phyloP scores from a whole-genome alignment of 2,329 filamentous ascomycete genomes.

The Coleophoma cylindrospora region DNA sequence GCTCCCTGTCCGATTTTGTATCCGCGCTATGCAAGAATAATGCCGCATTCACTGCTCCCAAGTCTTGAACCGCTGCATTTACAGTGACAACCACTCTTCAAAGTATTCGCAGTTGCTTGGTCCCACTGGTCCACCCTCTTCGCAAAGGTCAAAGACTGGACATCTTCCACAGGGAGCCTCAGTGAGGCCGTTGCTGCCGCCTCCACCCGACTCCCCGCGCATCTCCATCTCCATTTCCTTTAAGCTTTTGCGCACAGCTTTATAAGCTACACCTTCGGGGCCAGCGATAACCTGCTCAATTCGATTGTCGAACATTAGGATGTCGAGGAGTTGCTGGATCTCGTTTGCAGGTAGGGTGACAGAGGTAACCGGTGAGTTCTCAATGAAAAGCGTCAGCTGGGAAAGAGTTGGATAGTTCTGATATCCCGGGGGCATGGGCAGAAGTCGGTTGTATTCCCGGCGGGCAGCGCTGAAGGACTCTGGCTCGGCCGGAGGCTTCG shows the following conservation, averaged over 20 bases:
- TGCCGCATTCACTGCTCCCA: too few relatives aligned
- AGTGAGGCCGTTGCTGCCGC: conserved; percentile 47
- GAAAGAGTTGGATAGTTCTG: conserved; percentile 74
- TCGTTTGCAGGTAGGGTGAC: conserved; percentile 68
- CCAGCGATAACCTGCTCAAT: conserved; percentile 55
- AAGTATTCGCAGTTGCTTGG: conserved; percentile 92
- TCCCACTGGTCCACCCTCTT: conserved; percentile 84
- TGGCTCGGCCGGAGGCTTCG: conserved; percentile 7
- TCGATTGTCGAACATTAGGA: conserved; percentile 83
- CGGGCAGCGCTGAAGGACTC: background rate
- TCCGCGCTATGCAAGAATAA: too few relatives aligned
- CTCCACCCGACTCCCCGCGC: conserved; percentile 31
- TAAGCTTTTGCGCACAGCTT: conserved; percentile 23
- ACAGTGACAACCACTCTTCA: conserved; percentile 63
- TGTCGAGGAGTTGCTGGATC: conserved; percentile 79
- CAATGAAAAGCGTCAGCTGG: conserved; percentile 72
- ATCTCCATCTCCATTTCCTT: conserved; percentile 15
- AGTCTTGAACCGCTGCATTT: too few relatives aligned
- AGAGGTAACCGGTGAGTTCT: conserved; percentile 63
- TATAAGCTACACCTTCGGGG: conserved; percentile 27
- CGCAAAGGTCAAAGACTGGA: conserved; percentile 89
- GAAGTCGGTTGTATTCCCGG: conserved; percentile 21
- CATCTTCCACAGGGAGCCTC: conserved; percentile 89
- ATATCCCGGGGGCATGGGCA: conserved; percentile 60
- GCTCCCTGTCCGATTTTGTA: too few relatives aligned